Base-by-base conservation (phyloP, 2,329 filamentous ascomycete genomes). In the Seiridium unicorne region DNA sequence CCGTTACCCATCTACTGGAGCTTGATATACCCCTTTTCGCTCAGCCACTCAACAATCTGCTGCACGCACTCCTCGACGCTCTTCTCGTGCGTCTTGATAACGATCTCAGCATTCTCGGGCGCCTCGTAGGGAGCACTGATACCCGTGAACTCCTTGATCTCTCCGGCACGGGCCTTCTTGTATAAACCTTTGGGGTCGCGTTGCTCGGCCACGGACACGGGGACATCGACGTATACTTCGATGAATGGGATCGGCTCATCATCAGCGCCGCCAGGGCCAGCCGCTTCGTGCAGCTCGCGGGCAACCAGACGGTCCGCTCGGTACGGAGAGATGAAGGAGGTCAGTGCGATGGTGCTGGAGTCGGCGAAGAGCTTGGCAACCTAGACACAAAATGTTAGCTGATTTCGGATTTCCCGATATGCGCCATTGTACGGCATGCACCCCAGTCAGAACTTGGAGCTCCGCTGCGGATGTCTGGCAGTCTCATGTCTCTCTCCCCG, bases 361-460 rank as follows among this genome's bases (percentile, higher is more conserved):
- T 99, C 95, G 63, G 95, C 93, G 77, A 99, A 99, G 65, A 99
- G 87, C 79, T 97, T 97, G 63, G 95, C 93, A 47, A 98, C 93
- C 85, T 88, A 63, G 55, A 42, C 7, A 7, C n/a, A 49, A 48
- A 59, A 26, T 62, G 9, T 32, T 35, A 13, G 32, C 8, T n/a
- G 6, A 13, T 11, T 55, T 31, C 32, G 51, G 13, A 57, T 49
- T 34, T 46, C 44, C 8, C 51, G 26, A 40, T 26, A 26, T 26
- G 18, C 18, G 18, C 18, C 18, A 26, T 26, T 26, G 18, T 26
- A 26, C 2, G 18, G 18, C 18, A 26, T 26, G 18, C 18, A 26
- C 18, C 18, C 18, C 18, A 26, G 18, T 26, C 18, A 26, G 18
- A 26, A 26, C 18, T 26, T 26, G 18, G 18, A 26, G 18, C 18